A percentile compares a stretch with the other conserved stretches of the same genome.
These are phyloP conservation scores for Coemansia sp. DNA, from an alignment of 192 early-diverging fungal genomes.

Conservation along the genomic window DNA sequence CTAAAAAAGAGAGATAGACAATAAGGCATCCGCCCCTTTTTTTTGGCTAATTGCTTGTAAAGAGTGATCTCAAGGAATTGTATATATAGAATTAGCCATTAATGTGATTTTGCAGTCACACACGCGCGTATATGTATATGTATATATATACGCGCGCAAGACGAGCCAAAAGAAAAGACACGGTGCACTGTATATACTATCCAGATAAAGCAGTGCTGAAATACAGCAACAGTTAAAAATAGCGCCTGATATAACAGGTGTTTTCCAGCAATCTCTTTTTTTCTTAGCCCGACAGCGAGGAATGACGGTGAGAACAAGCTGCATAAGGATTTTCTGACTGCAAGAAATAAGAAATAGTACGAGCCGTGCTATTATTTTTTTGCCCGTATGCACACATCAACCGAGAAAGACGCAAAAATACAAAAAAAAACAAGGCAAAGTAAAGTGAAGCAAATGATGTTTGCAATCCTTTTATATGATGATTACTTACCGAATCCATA, in stretches of 20 bases:
- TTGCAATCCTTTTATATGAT: too few species aligned
- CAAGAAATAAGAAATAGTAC: background rate
- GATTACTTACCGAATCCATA: slow-evolving; percentile 13
- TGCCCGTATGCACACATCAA: background rate
- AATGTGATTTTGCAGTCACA: too few species aligned
- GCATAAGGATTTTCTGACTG: background rate
- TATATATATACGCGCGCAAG: too few species aligned
- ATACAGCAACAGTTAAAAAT: background rate
- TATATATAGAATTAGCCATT: too few species aligned
- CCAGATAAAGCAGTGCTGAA: too few species aligned
- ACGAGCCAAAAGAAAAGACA: background rate
- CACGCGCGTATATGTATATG: too few species aligned
- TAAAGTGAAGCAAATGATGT: background rate
- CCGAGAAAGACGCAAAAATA: background rate
- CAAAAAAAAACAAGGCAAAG: background rate
- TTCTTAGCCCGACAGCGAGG: background rate
- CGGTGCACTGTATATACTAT: too few species aligned
- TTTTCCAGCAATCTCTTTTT: background rate
- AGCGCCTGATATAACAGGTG: too few species aligned
- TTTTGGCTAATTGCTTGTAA: too few species aligned
- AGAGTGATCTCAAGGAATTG: too few species aligned
- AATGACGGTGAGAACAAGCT: background rate
- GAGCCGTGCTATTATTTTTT: background rate
- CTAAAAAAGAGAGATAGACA: background rate
- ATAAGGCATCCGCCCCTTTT: too few species aligned